A percentile compares a stretch with the other conserved stretches of the same genome.
These are phyloP conservation scores for Gracilaria domingensis DNA, from an alignment of 23 red algal genomes.

Conservation along the genomic window DNA sequence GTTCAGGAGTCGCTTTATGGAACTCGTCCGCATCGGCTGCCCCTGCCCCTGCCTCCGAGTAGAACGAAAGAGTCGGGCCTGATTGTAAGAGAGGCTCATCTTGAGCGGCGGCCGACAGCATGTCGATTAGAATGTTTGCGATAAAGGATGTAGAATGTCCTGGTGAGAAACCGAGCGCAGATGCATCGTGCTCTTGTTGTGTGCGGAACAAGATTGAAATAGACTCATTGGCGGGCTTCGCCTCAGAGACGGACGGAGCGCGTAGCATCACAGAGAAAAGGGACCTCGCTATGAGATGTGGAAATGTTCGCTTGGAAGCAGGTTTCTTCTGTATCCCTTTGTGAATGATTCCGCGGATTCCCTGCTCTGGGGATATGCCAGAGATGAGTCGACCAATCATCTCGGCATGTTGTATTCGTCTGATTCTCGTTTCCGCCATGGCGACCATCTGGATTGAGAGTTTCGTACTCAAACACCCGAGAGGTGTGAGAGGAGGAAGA, in stretches of 20 bases:
- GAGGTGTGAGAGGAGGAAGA: background rate
- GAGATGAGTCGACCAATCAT: conserved; percentile 32
- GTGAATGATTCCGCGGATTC: conserved; percentile 37
- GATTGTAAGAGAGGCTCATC: conserved; percentile 38
- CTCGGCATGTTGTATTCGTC: conserved; percentile 8
- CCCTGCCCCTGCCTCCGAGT: conserved; percentile 42
- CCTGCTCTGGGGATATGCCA: conserved; percentile 54
- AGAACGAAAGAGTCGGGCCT: conserved; percentile 38
- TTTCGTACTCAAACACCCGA: background rate
- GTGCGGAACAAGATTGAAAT: background rate
- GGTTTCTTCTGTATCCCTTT: conserved; percentile 21
- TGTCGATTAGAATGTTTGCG: conserved; percentile 19
- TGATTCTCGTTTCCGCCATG: background rate
- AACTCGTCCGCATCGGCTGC: conserved; percentile 53
- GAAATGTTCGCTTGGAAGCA: conserved; percentile 15
- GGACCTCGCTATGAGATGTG: conserved; percentile 24
- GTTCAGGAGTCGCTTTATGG: conserved; percentile 39
- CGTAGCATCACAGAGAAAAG: conserved; percentile 59
- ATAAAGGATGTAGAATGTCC: conserved; percentile 5
- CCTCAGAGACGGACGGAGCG: conserved; percentile 34
- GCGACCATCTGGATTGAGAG: background rate
- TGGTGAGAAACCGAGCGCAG: conserved; percentile 49
- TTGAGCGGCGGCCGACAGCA: conserved; percentile 36
- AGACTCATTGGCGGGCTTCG: conserved; percentile 18
- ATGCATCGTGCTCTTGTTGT: conserved; percentile 9